Percentiles rank a stretch among this genome's conserved stretches.
Conservation (phyloP, 495 filamentous ascomycete species). For the Neurospora discreta region DNA sequence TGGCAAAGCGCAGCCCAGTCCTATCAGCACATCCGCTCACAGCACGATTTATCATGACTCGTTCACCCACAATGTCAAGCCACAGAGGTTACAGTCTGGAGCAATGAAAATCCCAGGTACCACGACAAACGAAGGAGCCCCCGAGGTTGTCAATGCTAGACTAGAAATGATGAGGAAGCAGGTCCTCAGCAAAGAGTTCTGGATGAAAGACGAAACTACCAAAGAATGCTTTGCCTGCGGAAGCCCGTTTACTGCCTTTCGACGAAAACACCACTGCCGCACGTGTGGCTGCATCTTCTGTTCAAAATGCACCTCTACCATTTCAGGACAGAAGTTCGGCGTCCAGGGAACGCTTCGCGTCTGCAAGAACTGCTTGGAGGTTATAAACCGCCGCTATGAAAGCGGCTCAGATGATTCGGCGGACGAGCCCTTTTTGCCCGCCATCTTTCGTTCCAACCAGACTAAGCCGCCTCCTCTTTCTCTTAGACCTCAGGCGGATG, state of each 20-base stretch:
- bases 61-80: conserved; percentile 32
- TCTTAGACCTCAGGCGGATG: conserved; percentile 19
- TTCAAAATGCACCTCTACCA: conserved; percentile 84
- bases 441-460: conserved; percentile 41
- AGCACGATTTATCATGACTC: conserved; percentile 42
- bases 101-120: conserved; percentile 41
- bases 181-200: conserved; percentile 86
- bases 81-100: conserved; percentile 33
- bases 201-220: conserved; percentile 98
- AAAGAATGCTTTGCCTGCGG: conserved; percentile 95
- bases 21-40: conserved; percentile 43
- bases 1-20: conserved; percentile 39
- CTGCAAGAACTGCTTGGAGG: conserved; percentile 87
- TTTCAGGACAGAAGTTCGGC: conserved; percentile 79
- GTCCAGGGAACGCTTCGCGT: conserved; percentile 77
- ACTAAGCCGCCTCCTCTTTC: conserved; percentile 21
- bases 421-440: conserved; percentile 48
- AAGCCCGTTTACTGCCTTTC: conserved; percentile 81
- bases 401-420: conserved; percentile 76
- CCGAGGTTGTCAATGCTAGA: conserved; percentile 47
- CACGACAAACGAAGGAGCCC: conserved; percentile 43
- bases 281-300: conserved; percentile 95
- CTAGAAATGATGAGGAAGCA: conserved; percentile 66
- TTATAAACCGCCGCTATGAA: conserved; percentile 84
- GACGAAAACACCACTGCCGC: conserved; percentile 94